These are phyloP conservation scores for Silene coronaria DNA, from an alignment of 179 eudicot genomes.

Conservation along the genomic window DNA sequence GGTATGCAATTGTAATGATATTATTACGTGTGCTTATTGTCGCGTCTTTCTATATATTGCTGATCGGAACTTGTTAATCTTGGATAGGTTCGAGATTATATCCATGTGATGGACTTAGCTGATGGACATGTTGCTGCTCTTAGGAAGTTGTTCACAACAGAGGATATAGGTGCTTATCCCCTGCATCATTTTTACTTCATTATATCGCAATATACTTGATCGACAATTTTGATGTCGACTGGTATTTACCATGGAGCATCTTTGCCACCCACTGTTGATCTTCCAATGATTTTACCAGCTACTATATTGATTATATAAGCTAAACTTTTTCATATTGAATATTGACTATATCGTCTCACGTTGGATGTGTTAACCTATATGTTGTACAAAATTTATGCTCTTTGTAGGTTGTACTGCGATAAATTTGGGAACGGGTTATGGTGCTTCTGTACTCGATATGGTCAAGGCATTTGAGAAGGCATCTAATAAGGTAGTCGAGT, in stretches of 20 bases:
- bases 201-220: neutral
- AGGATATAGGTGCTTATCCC: constrained; percentile 41
- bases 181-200: neutral
- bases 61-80: neutral
- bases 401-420: constrained; percentile 62
- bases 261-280: too few species aligned
- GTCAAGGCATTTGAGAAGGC: constrained; percentile 85
- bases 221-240: too few species aligned
- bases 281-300: too few species aligned
- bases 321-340: too few species aligned
- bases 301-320: too few species aligned
- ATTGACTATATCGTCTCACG: too few species aligned
- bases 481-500: constrained; percentile 54
- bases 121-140: constrained; percentile 90
- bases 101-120: constrained; percentile 92
- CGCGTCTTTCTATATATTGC: neutral
- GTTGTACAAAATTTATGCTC: neutral
- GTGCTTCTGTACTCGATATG: constrained; percentile 88
- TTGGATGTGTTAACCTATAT: neutral
- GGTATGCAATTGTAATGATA: constrained; percentile 34
- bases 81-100: constrained; percentile 74
- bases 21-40: neutral
- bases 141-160: constrained; percentile 50
- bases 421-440: constrained; percentile 83
- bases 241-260: too few species aligned